A percentile compares a stretch with the other conserved stretches of the same genome.
These are phyloP conservation scores for Zygotorulaspora chibaensis DNA, from an alignment of 805 yeast species.

Conservation along the genomic window DNA sequence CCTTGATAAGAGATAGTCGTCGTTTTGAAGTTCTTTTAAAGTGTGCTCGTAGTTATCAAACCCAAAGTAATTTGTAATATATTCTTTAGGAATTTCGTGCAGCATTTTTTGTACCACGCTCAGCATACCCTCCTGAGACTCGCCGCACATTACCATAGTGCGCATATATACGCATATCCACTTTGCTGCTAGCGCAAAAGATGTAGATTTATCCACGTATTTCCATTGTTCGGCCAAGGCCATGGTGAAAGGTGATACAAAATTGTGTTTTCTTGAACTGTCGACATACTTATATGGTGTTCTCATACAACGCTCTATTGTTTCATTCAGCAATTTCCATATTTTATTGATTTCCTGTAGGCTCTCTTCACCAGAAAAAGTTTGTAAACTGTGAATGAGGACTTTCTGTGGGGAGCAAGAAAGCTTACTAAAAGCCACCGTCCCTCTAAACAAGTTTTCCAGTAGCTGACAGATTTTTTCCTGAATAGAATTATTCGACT, in stretches of 20 bases:
- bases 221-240: constrained; percentile 67
- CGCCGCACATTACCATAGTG: constrained; percentile 55
- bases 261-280: constrained; percentile 33
- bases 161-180: constrained; percentile 53
- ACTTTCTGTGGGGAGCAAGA: constrained; percentile 53
- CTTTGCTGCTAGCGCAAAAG: constrained; percentile 27
- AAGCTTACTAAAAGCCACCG: constrained; percentile 50
- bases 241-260: constrained; percentile 53
- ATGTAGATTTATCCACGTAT: constrained; percentile 39
- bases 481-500: constrained; percentile 30
- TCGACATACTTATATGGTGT: constrained; percentile 87
- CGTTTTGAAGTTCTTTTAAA: constrained; percentile 10
- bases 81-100: constrained; percentile 10
- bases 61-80: constrained; percentile 16
- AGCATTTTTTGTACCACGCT: constrained; percentile 8
- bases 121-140: constrained; percentile 37
- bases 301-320: constrained; percentile 62
- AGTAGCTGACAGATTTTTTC: constrained; percentile 49
- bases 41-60: constrained; percentile 20
- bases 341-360: constrained; percentile 34
- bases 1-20: constrained; percentile 16
- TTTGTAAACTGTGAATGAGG: constrained; percentile 47
- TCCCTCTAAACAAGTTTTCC: constrained; percentile 44
- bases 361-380: constrained; percentile 13
- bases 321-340: constrained; percentile 70